These are phyloP conservation scores for Kodamaea leandrae DNA, from an alignment of 805 yeast species.

Conservation along the genomic window DNA sequence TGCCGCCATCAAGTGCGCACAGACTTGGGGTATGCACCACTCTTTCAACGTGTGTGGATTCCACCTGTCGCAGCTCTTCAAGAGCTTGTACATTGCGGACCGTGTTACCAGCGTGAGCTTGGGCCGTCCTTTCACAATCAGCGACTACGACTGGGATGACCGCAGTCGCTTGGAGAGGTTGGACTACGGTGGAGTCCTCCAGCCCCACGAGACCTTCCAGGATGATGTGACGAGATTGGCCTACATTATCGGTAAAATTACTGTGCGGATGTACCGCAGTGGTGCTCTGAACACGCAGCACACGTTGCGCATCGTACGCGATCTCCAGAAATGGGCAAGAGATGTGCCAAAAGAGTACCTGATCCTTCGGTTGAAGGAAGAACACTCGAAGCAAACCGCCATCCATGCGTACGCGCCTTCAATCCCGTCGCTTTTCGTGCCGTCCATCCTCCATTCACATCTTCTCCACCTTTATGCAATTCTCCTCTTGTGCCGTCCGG, in stretches of 20 bases:
- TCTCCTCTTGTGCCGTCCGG: slow-evolving; percentile 7
- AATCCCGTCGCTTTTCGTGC: not conserved
- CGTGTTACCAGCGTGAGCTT: slow-evolving; percentile 2
- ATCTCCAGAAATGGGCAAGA: slow-evolving; percentile 7
- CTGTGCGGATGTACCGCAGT: slow-evolving; percentile 5
- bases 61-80: slow-evolving; percentile 3
- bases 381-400: not conserved
- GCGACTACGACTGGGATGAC: slow-evolving; percentile 13
- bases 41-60: not conserved
- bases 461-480: slow-evolving; percentile 10
- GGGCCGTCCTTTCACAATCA: slow-evolving; percentile 10
- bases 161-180: not conserved
- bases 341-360: not conserved
- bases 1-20: slow-evolving; percentile 10
- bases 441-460: slow-evolving; percentile 2
- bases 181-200: not conserved
- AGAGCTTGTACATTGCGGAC: slow-evolving; percentile 8
- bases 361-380: not conserved
- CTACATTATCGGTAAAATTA: slow-evolving; percentile 7
- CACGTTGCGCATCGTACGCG: slow-evolving; percentile 3
- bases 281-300: not conserved
- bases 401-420: too few relatives aligned
- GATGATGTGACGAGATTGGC: slow-evolving; percentile 5
- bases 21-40: slow-evolving; percentile 9
- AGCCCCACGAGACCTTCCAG: slow-evolving; percentile 4